Conservation (phyloP, 1,284 basidiomycete species). For the Ganoderma lucidum region DNA sequence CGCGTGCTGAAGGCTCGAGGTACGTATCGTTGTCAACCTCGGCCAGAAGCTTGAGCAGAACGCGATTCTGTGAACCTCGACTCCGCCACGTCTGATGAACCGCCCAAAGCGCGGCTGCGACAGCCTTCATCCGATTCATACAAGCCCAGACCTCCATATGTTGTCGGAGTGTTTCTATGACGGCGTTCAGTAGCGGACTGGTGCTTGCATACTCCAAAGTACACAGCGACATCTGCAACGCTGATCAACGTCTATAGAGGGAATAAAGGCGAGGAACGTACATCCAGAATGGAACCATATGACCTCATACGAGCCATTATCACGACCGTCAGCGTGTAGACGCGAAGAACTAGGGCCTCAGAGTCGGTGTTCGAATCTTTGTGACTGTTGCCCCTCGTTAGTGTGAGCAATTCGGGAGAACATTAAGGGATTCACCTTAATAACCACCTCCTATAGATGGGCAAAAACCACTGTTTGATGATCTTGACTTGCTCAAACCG, state of each 20-base stretch:
- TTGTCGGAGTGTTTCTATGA: slow-evolving; percentile 72
- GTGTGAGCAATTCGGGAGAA: neutral
- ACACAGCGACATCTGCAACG: slow-evolving; percentile 62
- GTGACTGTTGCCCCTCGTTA: slow-evolving; percentile 6
- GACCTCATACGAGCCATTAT: slow-evolving; percentile 68
- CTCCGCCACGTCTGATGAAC: slow-evolving; percentile 70
- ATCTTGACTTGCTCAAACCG: slow-evolving; percentile 76
- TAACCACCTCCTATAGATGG: slow-evolving; percentile 63
- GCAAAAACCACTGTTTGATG: slow-evolving; percentile 74
- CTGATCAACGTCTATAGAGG: slow-evolving; percentile 11
- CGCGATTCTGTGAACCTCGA: slow-evolving; percentile 67
- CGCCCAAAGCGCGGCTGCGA: slow-evolving; percentile 65
- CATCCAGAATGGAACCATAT: slow-evolving; percentile 73
- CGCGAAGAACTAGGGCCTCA: slow-evolving; percentile 40
- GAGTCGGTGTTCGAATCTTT: slow-evolving; percentile 12
- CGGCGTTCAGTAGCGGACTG: slow-evolving; percentile 60
- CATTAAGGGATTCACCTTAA: slow-evolving; percentile 47
- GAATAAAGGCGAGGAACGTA: slow-evolving; percentile 41
- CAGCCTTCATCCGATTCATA: slow-evolving; percentile 66
- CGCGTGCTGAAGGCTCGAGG: slow-evolving; percentile 60
- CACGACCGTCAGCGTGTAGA: slow-evolving; percentile 66
- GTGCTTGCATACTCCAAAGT: slow-evolving; percentile 60
- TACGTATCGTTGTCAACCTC: slow-evolving; percentile 68
- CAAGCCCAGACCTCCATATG: slow-evolving; percentile 78
- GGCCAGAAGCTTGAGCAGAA: slow-evolving; percentile 64